A percentile compares a stretch with the other conserved stretches of the same genome.
These are phyloP conservation scores for Inga oerstediana DNA, from an alignment of 306 rosid species.

Conservation along the genomic window DNA sequence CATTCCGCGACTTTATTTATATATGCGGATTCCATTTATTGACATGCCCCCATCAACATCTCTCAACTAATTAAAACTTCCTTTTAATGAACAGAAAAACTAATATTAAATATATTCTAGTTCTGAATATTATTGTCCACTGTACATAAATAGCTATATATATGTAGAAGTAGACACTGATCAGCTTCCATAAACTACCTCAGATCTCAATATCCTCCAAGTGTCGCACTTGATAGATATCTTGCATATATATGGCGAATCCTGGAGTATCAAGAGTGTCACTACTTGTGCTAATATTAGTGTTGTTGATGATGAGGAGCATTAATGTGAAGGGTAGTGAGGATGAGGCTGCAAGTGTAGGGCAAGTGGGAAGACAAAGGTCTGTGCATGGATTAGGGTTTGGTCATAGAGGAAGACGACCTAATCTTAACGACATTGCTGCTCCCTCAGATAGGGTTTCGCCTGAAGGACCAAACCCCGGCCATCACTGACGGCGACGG, in stretches of 20 bases:
- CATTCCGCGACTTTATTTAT: not conserved
- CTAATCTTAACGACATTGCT: not conserved
- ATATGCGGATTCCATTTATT: not conserved
- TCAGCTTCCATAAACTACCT: not conserved
- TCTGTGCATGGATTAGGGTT: not conserved
- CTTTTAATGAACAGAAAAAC: not conserved
- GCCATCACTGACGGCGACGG: not conserved
- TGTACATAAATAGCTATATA: not conserved
- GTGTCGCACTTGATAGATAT: not conserved
- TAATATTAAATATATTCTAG: not conserved
- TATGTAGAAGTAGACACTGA: not conserved
- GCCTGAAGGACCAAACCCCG: not conserved
- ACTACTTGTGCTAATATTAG: not conserved
- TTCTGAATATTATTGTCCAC: not conserved
- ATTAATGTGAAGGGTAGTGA: not conserved
- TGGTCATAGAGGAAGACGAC: not conserved
- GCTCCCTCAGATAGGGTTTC: not conserved
- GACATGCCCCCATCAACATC: not conserved
- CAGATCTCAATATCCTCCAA: not conserved
- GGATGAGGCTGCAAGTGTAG: not conserved
- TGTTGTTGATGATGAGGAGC: not conserved
- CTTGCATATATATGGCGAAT: not conserved
- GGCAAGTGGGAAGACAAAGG: not conserved
- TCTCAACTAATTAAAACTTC: not conserved
- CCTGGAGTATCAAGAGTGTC: not conserved